A percentile compares a stretch with the other conserved stretches of the same genome.
Conservation (phyloP, 495 filamentous ascomycete genomes). For the Amniculicola lignicola region DNA sequence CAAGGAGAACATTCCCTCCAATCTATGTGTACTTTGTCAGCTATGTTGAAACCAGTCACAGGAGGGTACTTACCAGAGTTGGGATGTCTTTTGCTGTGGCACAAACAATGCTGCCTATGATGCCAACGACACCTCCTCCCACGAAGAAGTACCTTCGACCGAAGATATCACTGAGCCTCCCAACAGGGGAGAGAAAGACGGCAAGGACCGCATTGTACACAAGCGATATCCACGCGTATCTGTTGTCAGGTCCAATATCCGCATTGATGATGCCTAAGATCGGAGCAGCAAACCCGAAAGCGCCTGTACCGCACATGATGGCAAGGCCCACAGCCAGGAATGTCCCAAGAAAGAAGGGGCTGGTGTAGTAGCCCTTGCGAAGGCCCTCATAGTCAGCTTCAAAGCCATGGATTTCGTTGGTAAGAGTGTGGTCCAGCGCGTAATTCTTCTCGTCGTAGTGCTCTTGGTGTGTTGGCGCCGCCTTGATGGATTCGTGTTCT, state of each 20-base stretch:
- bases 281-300: constrained; percentile 26
- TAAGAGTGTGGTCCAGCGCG: too few species aligned
- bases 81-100: constrained; percentile 33
- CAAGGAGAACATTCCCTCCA: constrained; percentile 35
- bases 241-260: constrained; percentile 24
- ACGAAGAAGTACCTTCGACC: constrained; percentile 38
- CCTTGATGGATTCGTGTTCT: too few species aligned
- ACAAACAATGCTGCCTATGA: constrained; percentile 38
- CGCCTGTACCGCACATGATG: constrained; percentile 19
- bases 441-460: too few species aligned
- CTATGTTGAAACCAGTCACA: too few species aligned
- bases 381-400: too few species aligned
- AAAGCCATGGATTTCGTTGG: too few species aligned
- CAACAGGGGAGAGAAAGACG: constrained; percentile 37
- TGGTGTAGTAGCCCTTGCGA: constrained; percentile 28
- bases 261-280: constrained; percentile 29
- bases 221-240: constrained; percentile 35
- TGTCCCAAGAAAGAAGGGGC: constrained; percentile 23
- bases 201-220: constrained; percentile 33
- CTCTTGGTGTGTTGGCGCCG: too few species aligned
- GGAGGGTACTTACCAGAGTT: too few species aligned
- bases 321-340: constrained; percentile 21
- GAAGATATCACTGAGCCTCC: constrained; percentile 40
- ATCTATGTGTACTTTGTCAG: too few species aligned
- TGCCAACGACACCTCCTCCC: constrained; percentile 25